Evolutionary conservation across 2,329 filamentous ascomycete genomes (phyloP).

Genomic region (Zymoseptoria crescenta): DNA sequence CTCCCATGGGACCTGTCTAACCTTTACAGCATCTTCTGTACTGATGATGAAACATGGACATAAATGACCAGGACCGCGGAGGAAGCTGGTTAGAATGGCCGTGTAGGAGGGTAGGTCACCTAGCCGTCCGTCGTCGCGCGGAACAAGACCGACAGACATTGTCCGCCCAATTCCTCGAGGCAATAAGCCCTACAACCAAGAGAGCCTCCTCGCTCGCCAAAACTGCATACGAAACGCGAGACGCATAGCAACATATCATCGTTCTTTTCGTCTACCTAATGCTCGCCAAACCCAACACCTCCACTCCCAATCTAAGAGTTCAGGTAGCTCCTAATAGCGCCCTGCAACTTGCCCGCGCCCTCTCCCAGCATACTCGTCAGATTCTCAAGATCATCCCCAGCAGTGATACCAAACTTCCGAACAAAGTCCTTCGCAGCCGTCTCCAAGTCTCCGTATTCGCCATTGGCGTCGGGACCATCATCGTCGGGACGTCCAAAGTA

Average conservation of each 20-base stretch:
- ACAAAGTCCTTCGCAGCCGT: constrained; percentile 93
- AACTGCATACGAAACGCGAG: not conserved
- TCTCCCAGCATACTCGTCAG: constrained; percentile 75
- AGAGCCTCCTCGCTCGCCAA: too few relatives aligned
- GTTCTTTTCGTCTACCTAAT: not conserved
- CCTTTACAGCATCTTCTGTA: too few relatives aligned
- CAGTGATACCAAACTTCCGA: constrained; percentile 88
- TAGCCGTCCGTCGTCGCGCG: too few relatives aligned
- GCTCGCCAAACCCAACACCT: not conserved
- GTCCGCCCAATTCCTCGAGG: too few relatives aligned
- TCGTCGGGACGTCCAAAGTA: constrained; percentile 90
- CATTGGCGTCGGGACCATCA: constrained; percentile 52
- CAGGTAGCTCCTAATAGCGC: constrained; percentile 37
- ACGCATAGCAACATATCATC: not conserved
- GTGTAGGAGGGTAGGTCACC: too few relatives aligned
- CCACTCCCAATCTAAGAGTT: constrained; percentile 11
- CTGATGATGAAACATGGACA: too few relatives aligned
- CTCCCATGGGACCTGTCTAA: too few relatives aligned
- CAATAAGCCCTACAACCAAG: too few relatives aligned
- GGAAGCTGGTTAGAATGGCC: too few relatives aligned
- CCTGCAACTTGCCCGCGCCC: constrained; percentile 75
- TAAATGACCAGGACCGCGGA: too few relatives aligned
- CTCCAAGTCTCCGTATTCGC: constrained; percentile 79
- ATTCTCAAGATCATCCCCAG: constrained; percentile 92
- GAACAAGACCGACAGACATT: too few relatives aligned